phyloP scores from a whole-genome alignment of 2,329 filamentous ascomycete genomes.

The Penicillium nordicum region DNA sequence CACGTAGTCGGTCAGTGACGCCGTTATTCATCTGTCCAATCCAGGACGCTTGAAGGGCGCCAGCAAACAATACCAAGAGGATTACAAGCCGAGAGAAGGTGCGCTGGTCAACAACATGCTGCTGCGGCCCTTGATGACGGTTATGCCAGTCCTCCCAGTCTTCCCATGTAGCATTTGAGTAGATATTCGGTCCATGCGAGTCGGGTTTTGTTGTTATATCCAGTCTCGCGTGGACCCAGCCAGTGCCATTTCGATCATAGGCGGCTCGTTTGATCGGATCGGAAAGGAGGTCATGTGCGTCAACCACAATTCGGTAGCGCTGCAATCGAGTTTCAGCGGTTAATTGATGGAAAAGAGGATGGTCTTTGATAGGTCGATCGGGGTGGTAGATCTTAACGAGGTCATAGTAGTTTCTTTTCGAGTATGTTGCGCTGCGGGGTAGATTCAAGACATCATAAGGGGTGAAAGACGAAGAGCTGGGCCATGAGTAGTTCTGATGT shows the following conservation, averaged over 20 bases:
- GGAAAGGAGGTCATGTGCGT: constrained; percentile 83
- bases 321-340: constrained; percentile 68
- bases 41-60: constrained; percentile 67
- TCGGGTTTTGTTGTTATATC: constrained; percentile 78
- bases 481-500: constrained; percentile 39
- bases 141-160: constrained; percentile 87
- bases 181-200: constrained; percentile 46
- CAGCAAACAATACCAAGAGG: constrained; percentile 65
- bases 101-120: constrained; percentile 68
- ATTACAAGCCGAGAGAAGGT: constrained; percentile 73
- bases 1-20: constrained; percentile 64
- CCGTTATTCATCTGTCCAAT: constrained; percentile 61
- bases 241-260: constrained; percentile 78
- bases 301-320: constrained; percentile 82
- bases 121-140: constrained; percentile 44
- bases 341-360: constrained; percentile 45
- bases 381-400: constrained; percentile 96
- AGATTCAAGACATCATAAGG: constrained; percentile 85
- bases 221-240: constrained; percentile 64
- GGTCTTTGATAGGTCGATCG: constrained; percentile 57
- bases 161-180: constrained; percentile 89
- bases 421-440: constrained; percentile 64
- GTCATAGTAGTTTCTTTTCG: constrained; percentile 79
- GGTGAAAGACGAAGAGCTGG: constrained; percentile 51
- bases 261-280: constrained; percentile 72